Percentiles rank a stretch among this genome's conserved stretches.
Conservation (phyloP, 1,284 basidiomycete species). For the Meripilus lineatus region DNA sequence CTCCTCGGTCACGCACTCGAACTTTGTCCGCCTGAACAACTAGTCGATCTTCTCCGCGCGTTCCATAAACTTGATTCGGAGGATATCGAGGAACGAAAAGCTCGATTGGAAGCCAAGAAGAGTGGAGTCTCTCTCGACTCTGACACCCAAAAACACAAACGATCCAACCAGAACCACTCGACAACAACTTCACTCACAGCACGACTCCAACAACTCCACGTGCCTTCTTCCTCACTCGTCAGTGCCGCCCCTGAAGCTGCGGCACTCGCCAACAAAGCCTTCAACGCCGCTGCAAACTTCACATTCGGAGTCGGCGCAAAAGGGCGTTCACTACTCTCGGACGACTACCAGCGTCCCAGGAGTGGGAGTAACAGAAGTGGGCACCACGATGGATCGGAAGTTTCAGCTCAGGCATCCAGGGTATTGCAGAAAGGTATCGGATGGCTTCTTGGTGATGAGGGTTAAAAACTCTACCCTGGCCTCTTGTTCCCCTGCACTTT, state of each 20-base stretch:
- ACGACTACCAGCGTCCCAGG: constrained; percentile 34
- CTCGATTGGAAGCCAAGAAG: constrained; percentile 16
- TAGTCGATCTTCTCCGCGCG: constrained; percentile 65
- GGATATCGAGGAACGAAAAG: constrained; percentile 44
- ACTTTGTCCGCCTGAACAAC: constrained; percentile 78
- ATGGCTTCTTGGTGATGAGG: constrained; percentile 83
- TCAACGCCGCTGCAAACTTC: constrained; percentile 76
- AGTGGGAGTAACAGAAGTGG: constrained; percentile 35
- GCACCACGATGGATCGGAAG: constrained; percentile 48
- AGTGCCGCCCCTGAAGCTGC: constrained; percentile 64
- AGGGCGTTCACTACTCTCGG: constrained; percentile 40
- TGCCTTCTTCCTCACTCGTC: constrained; percentile 47
- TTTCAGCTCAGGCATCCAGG: constrained; percentile 66
- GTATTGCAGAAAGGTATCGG: constrained; percentile 79
- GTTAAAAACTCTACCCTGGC: constrained; percentile 23
- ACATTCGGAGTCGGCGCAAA: constrained; percentile 55
- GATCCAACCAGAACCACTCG: constrained; percentile 9
- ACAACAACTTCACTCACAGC: constrained; percentile 50
- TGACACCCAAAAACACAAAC: constrained; percentile 11
- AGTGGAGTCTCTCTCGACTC: constrained; percentile 9
- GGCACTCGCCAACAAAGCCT: constrained; percentile 67
- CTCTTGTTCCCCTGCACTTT: too few species aligned
- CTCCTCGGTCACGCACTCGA: constrained; percentile 83
- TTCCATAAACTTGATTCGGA: constrained; percentile 72
- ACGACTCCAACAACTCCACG: constrained; percentile 41